Evolutionary conservation across 106 monocot species (phyloP), one percentile per base, ranked within the genome.

Genomic region (Iris macrosiphon): DNA sequence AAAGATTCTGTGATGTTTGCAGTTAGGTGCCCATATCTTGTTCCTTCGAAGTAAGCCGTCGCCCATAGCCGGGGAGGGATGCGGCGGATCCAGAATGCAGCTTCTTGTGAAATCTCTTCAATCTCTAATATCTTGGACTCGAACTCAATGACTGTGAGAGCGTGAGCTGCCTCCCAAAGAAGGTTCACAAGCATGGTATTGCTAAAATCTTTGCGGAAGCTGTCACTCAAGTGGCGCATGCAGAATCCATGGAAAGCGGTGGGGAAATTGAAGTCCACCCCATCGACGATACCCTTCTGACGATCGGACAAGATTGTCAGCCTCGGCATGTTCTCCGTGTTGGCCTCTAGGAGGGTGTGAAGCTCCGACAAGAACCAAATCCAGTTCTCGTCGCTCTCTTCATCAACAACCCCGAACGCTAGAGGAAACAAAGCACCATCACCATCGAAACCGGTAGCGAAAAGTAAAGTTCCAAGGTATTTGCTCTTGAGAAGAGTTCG

Each of bases 381-480:
- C 95, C 95, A 96, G 33, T 96, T 96, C 14, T 96, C 89, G 48
- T 96, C 95, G 16, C 57, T 89, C 56, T 96, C 95, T 50, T 96
- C 95, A 61, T 96, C 95, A 25, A 96, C 95, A 40, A 96, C 85
- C 37, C 89, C 95, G 60, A 96, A 96, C 23, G 95, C 95, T n/a
- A 96, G 69, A 38, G 95, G 95, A 46, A 89, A 96, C 35, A 89
- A 65, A 31, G 89, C 79, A 64, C 95, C 89, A 64, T 96, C 95
- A 1, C 95, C 95, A 51, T 96, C 95, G 61, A 96, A 96, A 14
- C 95, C 95, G 10, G 85, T 86, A 39, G 95, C 95, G 9, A 96
- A 69, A 26, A 96, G 77, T 62, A 96, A 79, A 7, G 95, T 96
- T 25, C 95, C 95, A 8, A 96, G 85, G 56, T 96, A 96, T 41